These are phyloP conservation scores for Talaromyces piceae DNA, from an alignment of 2,329 filamentous ascomycete species.

Conservation along the genomic window DNA sequence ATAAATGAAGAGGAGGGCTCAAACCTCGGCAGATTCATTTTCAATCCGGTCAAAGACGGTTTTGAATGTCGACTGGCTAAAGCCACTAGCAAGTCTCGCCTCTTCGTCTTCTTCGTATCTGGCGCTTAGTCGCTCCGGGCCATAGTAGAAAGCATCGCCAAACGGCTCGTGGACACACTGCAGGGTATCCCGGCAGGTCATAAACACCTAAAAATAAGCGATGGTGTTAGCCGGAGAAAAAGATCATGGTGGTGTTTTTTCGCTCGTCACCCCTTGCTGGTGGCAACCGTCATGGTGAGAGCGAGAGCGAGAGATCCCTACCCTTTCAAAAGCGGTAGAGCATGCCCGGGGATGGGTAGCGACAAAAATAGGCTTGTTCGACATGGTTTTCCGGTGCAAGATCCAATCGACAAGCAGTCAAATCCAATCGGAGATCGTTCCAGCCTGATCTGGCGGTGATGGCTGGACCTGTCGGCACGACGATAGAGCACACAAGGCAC, in stretches of 20 bases:
- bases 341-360: constrained; percentile 91
- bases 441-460: neutral
- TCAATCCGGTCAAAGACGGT: constrained; percentile 72
- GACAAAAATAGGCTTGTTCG: constrained; percentile 77
- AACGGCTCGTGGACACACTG: constrained; percentile 91
- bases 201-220: constrained; percentile 68
- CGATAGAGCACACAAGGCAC: constrained; percentile 3
- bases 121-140: constrained; percentile 74
- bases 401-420: neutral
- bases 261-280: neutral
- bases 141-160: constrained; percentile 93
- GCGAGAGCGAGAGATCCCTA: constrained; percentile 40
- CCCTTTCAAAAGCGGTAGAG: constrained; percentile 94
- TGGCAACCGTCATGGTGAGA: neutral
- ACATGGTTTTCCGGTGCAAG: constrained; percentile 49
- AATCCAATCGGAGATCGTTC: neutral
- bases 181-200: constrained; percentile 78
- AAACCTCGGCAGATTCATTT: constrained; percentile 65
- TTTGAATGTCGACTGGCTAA: constrained; percentile 37
- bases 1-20: constrained; percentile 26
- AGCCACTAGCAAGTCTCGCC: constrained; percentile 36
- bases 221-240: constrained; percentile 11
- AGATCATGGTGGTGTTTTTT: neutral
- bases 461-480: neutral
- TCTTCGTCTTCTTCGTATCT: constrained; percentile 67